These are phyloP conservation scores for Fusarium burgessii DNA, from an alignment of 2,329 filamentous ascomycete genomes.

Conservation along the genomic window DNA sequence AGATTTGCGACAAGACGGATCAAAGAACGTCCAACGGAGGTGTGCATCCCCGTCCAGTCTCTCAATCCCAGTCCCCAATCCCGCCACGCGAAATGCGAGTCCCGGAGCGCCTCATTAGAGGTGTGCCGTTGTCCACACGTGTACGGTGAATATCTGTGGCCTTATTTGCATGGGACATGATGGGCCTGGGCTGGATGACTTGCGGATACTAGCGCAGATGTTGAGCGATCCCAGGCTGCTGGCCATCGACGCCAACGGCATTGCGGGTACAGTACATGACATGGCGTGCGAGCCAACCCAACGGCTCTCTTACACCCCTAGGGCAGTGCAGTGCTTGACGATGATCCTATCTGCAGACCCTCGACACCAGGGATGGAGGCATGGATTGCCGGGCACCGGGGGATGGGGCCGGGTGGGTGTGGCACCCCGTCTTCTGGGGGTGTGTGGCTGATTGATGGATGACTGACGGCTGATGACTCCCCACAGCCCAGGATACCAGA, in stretches of 20 bases:
- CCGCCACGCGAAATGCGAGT: conserved; percentile 40
- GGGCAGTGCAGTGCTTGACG: conserved; percentile 25
- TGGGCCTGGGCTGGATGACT: conserved; percentile 43
- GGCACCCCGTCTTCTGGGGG: conserved; percentile 21
- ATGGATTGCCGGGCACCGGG: conserved; percentile 42
- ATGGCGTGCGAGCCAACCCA: conserved; percentile 43
- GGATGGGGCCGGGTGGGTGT: conserved; percentile 44
- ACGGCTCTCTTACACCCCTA: conserved; percentile 38
- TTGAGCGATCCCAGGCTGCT: conserved; percentile 44
- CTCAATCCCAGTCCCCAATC: conserved; percentile 24
- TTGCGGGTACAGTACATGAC: conserved; percentile 37
- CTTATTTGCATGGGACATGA: conserved; percentile 45
- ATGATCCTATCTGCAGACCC: conserved; percentile 43
- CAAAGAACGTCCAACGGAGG: conserved; percentile 41
- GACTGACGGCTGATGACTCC: conserved; percentile 38
- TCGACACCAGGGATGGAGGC: conserved; percentile 35
- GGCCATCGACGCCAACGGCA: conserved; percentile 44
- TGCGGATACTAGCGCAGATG: conserved; percentile 46
- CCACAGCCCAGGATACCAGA: conserved; percentile 33
- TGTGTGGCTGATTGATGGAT: conserved; percentile 37
- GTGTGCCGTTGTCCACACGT: conserved; percentile 45
- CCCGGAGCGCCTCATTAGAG: conserved; percentile 34
- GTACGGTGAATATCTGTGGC: conserved; percentile 43
- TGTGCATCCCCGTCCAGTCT: conserved; percentile 20
- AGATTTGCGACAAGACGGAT: conserved; percentile 45